phyloP scores from a whole-genome alignment of 2,329 filamentous ascomycete species.

The Neonectria hederae region DNA sequence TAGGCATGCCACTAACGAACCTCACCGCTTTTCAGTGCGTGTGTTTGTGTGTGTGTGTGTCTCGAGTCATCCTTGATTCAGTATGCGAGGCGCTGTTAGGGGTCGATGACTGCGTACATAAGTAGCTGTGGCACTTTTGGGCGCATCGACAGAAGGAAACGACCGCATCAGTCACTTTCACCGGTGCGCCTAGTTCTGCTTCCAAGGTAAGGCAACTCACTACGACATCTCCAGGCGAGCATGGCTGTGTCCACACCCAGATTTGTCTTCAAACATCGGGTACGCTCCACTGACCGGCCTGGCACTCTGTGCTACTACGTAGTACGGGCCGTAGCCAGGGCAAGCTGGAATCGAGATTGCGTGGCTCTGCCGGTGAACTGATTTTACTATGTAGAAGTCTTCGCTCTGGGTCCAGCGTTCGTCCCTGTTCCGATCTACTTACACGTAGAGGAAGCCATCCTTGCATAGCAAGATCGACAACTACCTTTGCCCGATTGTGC shows the following conservation, averaged over 20 bases:
- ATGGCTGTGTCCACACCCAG: conserved; percentile 6
- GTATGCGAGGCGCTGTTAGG: conserved; percentile 1
- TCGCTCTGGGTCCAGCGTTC: not conserved
- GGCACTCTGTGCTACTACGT: not conserved
- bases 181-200: conserved; percentile 5
- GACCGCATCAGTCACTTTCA: not conserved
- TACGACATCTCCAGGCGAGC: not conserved
- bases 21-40: conserved; percentile 24
- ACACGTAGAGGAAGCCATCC: not conserved
- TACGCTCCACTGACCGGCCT: not conserved
- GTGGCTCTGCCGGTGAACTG: conserved; percentile 10
- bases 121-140: not conserved
- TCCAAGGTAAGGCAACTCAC: not conserved
- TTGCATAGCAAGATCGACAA: not conserved
- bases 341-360: conserved; percentile 19
- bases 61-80: not conserved
- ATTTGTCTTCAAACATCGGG: not conserved
- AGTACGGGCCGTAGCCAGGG: not conserved
- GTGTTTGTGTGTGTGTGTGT: not conserved
- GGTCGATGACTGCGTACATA: not conserved
- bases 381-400: conserved; percentile 7
- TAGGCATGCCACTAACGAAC: conserved; percentile 5
- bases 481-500: not conserved
- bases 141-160: not conserved
- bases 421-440: not conserved